Percentiles rank a stretch among this genome's conserved stretches.
Conservation (phyloP, 257 asterid species). For the Galeopsis tetrahit region DNA sequence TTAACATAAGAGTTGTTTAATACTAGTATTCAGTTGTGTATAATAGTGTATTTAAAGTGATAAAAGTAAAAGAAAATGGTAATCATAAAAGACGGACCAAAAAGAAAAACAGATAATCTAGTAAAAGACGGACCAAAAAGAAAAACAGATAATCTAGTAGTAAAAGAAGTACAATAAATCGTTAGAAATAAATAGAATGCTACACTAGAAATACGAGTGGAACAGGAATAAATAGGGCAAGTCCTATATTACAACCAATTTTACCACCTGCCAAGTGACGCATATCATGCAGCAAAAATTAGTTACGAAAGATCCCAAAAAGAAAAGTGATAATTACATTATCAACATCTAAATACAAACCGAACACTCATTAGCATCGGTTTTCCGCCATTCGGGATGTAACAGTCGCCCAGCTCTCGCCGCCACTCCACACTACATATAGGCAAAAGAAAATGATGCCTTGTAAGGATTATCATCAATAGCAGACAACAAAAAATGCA, state of each 20-base stretch:
- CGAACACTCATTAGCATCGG: slow-evolving; percentile 28
- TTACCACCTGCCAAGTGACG: slow-evolving; percentile 10
- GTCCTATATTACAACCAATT: slow-evolving; percentile 22
- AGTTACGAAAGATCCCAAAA: background rate
- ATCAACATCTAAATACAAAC: slow-evolving; percentile 9
- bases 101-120: no score
- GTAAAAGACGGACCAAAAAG: background rate
- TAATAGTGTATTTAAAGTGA: no score
- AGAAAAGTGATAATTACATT: background rate
- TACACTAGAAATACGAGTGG: slow-evolving; percentile 15
- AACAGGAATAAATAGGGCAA: slow-evolving; percentile 9
- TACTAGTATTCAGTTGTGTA: no score
- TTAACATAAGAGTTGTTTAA: no score
- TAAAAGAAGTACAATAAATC: slow-evolving; percentile 6
- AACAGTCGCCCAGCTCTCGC: slow-evolving; percentile 67
- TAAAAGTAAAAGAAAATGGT: no score
- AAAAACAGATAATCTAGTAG: background rate
- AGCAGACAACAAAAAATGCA: background rate
- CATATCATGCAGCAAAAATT: background rate
- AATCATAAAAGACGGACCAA: no score
- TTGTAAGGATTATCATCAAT: background rate
- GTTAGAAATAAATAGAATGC: slow-evolving; percentile 5
- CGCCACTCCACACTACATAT: slow-evolving; percentile 82
- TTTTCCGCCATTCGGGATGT: slow-evolving; percentile 37
- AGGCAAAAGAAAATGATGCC: background rate